A percentile compares a stretch with the other conserved stretches of the same genome.
These are phyloP conservation scores for Mortierella sp. DNA, from an alignment of 371 early-diverging fungal genomes.

Conservation along the genomic window DNA sequence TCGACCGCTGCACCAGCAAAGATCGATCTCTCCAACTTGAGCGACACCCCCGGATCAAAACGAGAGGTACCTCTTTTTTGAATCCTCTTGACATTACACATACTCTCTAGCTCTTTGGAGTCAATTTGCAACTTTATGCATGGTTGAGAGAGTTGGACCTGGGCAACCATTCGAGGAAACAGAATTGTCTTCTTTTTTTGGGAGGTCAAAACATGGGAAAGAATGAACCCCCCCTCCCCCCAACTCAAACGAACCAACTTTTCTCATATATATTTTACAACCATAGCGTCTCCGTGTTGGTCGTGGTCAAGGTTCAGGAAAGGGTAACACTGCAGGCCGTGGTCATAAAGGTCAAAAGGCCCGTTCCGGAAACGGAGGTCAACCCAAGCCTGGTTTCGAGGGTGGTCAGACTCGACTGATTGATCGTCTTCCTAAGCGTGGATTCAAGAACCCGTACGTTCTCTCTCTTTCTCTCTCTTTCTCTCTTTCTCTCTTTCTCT, in stretches of 20 bases:
- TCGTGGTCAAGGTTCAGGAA: conserved; percentile 87
- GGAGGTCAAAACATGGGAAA: too few relatives aligned
- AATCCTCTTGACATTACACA: neutral
- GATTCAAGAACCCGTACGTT: conserved; percentile 81
- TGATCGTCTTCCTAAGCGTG: conserved; percentile 90
- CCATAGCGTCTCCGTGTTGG: conserved; percentile 78
- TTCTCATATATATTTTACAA: too few relatives aligned
- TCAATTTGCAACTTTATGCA: too few relatives aligned
- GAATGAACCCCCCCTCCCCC: too few relatives aligned
- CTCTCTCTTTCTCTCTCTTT: neutral
- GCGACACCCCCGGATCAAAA: conserved; percentile 54
- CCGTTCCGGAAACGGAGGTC: conserved; percentile 75
- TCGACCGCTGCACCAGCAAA: conserved; percentile 29
- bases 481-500: conserved; percentile 6
- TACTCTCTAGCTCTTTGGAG: neutral
- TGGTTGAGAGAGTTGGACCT: too few relatives aligned
- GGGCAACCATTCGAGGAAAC: too few relatives aligned
- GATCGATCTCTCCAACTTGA: conserved; percentile 51
- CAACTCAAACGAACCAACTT: too few relatives aligned
- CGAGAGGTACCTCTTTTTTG: conserved; percentile 29
- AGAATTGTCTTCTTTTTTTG: neutral
- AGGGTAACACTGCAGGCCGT: conserved; percentile 91
- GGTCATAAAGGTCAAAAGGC: conserved; percentile 96
- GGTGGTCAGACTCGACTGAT: conserved; percentile 94
- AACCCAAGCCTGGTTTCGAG: conserved; percentile 89